A percentile compares a stretch with the other conserved stretches of the same genome.
Evolutionary conservation across 257 asterid species (phyloP).

Genomic region (Echites panduratus): DNA sequence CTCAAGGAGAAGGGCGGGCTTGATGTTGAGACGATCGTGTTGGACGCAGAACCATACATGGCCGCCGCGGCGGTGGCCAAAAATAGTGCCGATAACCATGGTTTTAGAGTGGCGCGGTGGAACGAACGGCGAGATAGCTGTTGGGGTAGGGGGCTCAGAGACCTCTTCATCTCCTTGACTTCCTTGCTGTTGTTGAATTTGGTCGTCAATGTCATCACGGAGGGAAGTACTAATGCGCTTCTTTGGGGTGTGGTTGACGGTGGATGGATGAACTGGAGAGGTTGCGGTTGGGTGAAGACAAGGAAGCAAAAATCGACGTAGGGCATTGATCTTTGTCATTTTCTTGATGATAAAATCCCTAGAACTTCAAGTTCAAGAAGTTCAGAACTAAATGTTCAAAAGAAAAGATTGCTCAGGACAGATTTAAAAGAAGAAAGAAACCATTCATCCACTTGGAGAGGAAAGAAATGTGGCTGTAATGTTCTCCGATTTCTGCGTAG

Average conservation of each 20-base stretch:
- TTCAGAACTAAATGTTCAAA: neutral
- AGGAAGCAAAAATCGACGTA: slow-evolving; percentile 81
- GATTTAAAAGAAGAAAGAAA: neutral
- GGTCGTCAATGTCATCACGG: slow-evolving; percentile 60
- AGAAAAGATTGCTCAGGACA: neutral
- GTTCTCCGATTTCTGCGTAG: neutral
- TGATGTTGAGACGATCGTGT: slow-evolving; percentile 54
- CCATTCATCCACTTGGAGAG: slow-evolving; percentile 28
- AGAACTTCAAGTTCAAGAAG: slow-evolving; percentile 13
- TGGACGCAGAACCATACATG: slow-evolving; percentile 95
- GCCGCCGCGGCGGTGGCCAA: slow-evolving; percentile 78
- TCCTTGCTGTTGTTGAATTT: slow-evolving; percentile 12
- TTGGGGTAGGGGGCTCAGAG: slow-evolving; percentile 37
- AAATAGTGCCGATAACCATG: slow-evolving; percentile 90
- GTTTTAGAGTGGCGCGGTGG: slow-evolving; percentile 76
- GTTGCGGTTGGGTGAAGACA: slow-evolving; percentile 46
- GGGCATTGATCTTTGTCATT: slow-evolving; percentile 66
- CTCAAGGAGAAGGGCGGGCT: slow-evolving; percentile 70
- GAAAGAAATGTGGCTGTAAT: no score
- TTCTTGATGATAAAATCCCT: neutral
- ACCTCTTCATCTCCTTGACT: slow-evolving; percentile 18
- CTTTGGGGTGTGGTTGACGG: slow-evolving; percentile 43
- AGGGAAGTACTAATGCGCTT: slow-evolving; percentile 91
- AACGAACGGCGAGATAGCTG: slow-evolving; percentile 23
- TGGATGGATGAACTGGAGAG: slow-evolving; percentile 34